Evolutionary conservation across 306 rosid genomes (phyloP), one percentile per base, ranked within the genome.

Genomic region (Myrica gale): DNA sequence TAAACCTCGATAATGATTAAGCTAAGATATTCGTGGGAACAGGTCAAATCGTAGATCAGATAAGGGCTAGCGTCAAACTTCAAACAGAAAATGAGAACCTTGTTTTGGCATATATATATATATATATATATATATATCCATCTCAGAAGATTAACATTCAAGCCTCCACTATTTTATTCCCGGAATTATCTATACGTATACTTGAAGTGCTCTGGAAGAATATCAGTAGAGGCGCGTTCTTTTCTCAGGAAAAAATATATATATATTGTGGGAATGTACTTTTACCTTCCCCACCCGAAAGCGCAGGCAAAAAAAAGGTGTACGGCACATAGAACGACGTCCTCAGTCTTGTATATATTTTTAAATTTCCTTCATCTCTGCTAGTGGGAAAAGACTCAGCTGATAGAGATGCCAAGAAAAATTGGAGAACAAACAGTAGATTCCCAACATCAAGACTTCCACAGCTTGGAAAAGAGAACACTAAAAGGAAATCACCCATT

Each of bases 201-300:
- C 7, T 56, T 69, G 71, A 79, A 39, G 66, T 70, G 66, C 68
- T 61, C 69, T 21, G 26, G 77, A 80, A 70, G 74, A 61, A 20
- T 69, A 53, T n/a, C 23, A 26, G 39, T 15, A 53, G 55, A 53
- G 42, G 77, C 73, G 72, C 57, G n/a, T 20, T 32, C 17, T 44
- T 58, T 67, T 50, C 32, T 50, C 3, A 4, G 5, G 19, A 66
- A 65, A 74, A 53, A 73, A 63, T 74, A 53, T n/a, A n/a, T n/a
- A n/a, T n/a, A n/a, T n/a, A 66, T 71, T 72, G 74, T 17, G 68
- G 58, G 62, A 76, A 68, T 72, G 79, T 74, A 68, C 50, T 78
- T 76, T 79, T 60, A 8, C 70, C 21, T 66, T 67, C 46, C 46
- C 78, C 79, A 76, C 73, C 79, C 55, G 79, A 83, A 83, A 79